Evolutionary conservation across 495 filamentous ascomycete genomes (phyloP), one percentile per base, ranked within the genome.

Genomic region (Podospora tetraspora): DNA sequence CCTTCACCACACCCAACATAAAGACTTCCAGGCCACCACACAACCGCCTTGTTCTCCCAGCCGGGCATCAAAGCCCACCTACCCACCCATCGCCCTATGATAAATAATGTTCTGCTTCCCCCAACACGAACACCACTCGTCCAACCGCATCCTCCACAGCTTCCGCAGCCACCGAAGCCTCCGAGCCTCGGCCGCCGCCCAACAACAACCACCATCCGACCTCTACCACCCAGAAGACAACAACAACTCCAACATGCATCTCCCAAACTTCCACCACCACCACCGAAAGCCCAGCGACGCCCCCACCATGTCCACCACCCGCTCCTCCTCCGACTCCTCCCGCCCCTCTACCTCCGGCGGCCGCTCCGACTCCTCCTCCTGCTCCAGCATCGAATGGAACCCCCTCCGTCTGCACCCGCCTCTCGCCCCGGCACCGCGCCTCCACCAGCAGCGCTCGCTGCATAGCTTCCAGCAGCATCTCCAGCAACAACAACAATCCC

Each of bases 321-420:
- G 71, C 30, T 74, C 77, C 30, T 75, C 76, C 12, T 66, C 75
- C 23, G 75, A 73, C 4, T 73, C 75, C 10, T 66, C 68, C 63
- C 67, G 71, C 30, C 71, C 73, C 3, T 73, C 76, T 6, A 75
- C 71, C 13, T 52, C 43, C 1, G 43, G 43, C 43, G 68, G 70
- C 68, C 69, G 74, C 58, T 66, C 72, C 32, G 75, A 75, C 6
- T 43, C 37, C 4, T 43, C 37, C 34, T 12, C 34, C 32, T 37
- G 32, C 43, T 52, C 43, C 43, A 52, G 43, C 43, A 68, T 78
- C 66, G 77, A 78, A 59, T 76, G 73, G 72, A 73, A 79, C 64
- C 77, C 77, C 34, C 68, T 79, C n/a, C 69, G 77, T 1, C 66
- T 76, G 16, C 76, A 79, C 66, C 77, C 77, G 0, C 64, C 74